phyloP scores from a whole-genome alignment of 306 rosid genomes.

The Ormosia semicastrata region DNA sequence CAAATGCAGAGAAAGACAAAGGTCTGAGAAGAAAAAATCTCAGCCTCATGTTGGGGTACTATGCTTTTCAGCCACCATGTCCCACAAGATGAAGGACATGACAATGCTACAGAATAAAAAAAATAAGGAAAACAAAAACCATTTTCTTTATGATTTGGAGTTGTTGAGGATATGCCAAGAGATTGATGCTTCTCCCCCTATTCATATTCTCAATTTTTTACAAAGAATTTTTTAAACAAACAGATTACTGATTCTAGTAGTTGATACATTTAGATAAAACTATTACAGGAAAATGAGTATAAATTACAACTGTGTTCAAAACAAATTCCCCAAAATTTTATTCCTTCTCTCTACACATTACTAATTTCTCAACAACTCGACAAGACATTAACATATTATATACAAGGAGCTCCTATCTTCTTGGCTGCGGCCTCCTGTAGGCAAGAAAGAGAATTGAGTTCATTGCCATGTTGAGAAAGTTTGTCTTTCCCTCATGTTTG shows the following conservation, averaged over 20 bases:
- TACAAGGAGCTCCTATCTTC: conserved; percentile 44
- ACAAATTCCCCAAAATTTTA: conserved; percentile 37
- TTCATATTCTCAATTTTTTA: background rate
- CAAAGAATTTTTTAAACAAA: background rate
- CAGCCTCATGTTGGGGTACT: conserved; percentile 18
- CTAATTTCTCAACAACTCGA: conserved; percentile 19
- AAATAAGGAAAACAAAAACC: background rate
- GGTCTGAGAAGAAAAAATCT: conserved; percentile 22
- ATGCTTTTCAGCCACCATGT: conserved; percentile 30
- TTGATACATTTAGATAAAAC: conserved; percentile 5
- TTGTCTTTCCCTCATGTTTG: conserved; percentile 16
- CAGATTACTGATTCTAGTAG: background rate
- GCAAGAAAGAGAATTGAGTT: conserved; percentile 19
- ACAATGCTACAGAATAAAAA: background rate
- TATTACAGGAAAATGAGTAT: background rate
- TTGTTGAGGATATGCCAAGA: conserved; percentile 20
- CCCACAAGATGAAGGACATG: conserved; percentile 20
- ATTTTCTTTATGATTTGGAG: background rate
- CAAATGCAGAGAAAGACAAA: conserved; percentile 21
- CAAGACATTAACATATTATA: conserved; percentile 45
- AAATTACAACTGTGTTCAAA: conserved; percentile 20
- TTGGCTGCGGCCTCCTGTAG: conserved; percentile 19
- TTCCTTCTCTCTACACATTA: conserved; percentile 47
- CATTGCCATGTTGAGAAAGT: conserved; percentile 26
- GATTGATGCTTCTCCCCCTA: background rate